phyloP scores from a whole-genome alignment of 2,329 filamentous ascomycete species.

The Arthrinium phaeospermum region DNA sequence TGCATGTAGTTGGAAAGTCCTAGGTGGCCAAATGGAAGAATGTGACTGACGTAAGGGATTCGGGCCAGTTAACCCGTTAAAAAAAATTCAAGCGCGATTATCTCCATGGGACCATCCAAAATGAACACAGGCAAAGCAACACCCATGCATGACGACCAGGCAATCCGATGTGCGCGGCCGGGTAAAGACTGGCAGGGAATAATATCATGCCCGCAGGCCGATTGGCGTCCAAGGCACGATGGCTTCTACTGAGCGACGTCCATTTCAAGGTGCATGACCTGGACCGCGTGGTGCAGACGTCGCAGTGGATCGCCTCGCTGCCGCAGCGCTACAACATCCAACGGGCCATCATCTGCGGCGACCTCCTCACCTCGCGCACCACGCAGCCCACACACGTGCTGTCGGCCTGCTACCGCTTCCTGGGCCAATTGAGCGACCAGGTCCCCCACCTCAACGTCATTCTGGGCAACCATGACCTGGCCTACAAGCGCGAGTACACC shows the following conservation, averaged over 20 bases:
- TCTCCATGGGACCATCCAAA: background rate
- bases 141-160: background rate
- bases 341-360: conserved; percentile 41
- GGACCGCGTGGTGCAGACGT: conserved; percentile 36
- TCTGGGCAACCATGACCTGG: conserved; percentile 43
- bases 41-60: background rate
- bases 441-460: conserved; percentile 40
- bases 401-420: conserved; percentile 40
- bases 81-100: background rate
- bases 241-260: conserved; percentile 41
- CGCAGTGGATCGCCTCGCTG: conserved; percentile 38
- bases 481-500: conserved; percentile 37
- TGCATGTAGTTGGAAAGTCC: background rate
- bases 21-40: background rate
- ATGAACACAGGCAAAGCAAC: background rate
- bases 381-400: conserved; percentile 39
- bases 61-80: background rate
- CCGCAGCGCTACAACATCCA: conserved; percentile 30
- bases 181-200: background rate
- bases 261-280: conserved; percentile 40
- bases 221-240: conserved; percentile 26
- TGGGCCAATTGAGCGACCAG: conserved; percentile 32
- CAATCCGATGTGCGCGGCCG: background rate
- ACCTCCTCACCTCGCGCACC: conserved; percentile 38
- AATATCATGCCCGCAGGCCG: background rate